Conservation (phyloP, 495 filamentous ascomycete genomes). For the Penicillium atrosanguineum region DNA sequence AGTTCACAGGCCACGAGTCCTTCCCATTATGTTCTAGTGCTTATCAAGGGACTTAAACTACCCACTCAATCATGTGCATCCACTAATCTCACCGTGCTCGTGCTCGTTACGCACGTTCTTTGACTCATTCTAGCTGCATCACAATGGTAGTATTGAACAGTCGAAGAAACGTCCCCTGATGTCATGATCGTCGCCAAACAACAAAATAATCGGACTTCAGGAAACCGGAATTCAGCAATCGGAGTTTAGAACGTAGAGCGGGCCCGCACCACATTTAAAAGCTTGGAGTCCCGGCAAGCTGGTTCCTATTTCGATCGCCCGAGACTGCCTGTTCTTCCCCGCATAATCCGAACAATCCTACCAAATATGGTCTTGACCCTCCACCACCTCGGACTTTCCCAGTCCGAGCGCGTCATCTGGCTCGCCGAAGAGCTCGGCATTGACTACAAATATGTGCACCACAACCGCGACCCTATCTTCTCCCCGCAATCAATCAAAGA, state of each 20-base stretch:
- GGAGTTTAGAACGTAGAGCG: background rate
- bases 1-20: background rate
- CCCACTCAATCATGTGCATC: too few species aligned
- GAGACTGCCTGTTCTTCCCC: background rate
- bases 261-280: background rate
- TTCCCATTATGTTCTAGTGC: slow-evolving; percentile 1
- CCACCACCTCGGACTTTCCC: slow-evolving; percentile 55
- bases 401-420: slow-evolving; percentile 61
- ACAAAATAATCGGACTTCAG: background rate
- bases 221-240: background rate
- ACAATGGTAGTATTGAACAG: too few species aligned
- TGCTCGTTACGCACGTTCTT: too few species aligned
- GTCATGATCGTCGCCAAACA: background rate
- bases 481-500: slow-evolving; percentile 51
- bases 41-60: background rate
- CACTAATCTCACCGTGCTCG: too few species aligned
- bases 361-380: slow-evolving; percentile 38
- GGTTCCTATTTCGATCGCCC: background rate
- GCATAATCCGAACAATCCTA: background rate
- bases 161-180: background rate
- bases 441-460: slow-evolving; percentile 48
- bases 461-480: slow-evolving; percentile 50
- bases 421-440: slow-evolving; percentile 62
- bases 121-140: too few species aligned
- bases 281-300: background rate